Evolutionary conservation across 345 rosid species (phyloP).

Genomic region (Eucalyptus melliodora): DNA sequence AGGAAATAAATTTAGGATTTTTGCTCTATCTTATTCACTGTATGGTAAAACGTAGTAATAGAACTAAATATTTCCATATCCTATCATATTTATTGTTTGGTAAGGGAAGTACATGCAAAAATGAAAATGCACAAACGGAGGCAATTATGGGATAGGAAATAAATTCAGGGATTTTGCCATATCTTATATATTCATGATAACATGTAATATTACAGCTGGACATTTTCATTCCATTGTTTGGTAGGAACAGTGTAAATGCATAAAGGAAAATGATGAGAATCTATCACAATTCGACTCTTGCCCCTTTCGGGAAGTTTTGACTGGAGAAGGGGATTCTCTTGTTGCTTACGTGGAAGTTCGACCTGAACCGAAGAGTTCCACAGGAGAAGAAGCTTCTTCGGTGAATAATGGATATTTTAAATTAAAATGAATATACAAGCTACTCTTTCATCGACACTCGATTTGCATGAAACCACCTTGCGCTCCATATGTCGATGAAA

Average conservation of each 20-base stretch:
- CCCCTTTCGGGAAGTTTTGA: background rate
- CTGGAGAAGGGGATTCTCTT: background rate
- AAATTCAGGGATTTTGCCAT: background rate
- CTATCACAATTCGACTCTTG: too few species aligned
- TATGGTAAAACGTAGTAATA: fast-evolving
- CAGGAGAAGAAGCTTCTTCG: background rate
- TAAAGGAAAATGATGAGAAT: background rate
- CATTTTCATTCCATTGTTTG: background rate
- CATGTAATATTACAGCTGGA: background rate
- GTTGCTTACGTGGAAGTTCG: background rate
- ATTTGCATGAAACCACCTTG: background rate
- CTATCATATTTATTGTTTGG: too few species aligned
- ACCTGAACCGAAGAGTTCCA: background rate
- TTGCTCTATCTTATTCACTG: background rate
- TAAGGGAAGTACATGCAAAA: background rate
- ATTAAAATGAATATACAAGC: background rate
- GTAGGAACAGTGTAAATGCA: background rate
- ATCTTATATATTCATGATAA: background rate
- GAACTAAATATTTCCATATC: fast-evolving
- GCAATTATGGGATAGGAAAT: background rate
- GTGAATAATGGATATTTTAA: background rate
- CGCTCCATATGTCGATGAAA: background rate
- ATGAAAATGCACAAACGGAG: background rate
- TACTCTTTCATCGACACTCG: background rate
- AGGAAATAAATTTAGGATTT: background rate